A percentile compares a stretch with the other conserved stretches of the same genome.
phyloP scores from a whole-genome alignment of 345 rosid species.

The Heritiera littoralis region DNA sequence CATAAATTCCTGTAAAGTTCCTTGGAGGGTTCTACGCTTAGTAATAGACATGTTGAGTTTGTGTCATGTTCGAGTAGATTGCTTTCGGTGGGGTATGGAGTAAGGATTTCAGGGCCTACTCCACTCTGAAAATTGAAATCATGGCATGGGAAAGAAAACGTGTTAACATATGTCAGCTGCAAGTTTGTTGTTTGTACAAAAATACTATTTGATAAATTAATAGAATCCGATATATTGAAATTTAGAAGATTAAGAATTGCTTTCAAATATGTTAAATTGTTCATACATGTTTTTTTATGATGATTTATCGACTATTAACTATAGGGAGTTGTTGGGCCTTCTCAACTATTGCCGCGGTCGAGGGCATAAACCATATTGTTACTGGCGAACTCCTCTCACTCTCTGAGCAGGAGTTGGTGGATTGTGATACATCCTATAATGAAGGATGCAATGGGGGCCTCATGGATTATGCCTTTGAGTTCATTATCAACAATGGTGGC shows the following conservation, averaged over 20 bases:
- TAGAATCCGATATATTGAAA: background rate
- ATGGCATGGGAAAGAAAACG: background rate
- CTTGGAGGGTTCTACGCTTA: background rate
- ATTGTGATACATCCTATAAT: slow-evolving; percentile 74
- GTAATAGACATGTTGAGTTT: background rate
- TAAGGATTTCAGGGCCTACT: background rate
- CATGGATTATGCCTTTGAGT: slow-evolving; percentile 90
- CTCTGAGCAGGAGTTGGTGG: slow-evolving; percentile 94
- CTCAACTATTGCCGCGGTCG: slow-evolving; percentile 84
- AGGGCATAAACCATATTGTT: slow-evolving; percentile 84
- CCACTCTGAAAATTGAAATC: background rate
- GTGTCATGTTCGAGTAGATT: background rate
- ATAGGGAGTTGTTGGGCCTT: slow-evolving; percentile 99
- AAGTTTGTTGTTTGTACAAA: background rate
- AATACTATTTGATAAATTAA: background rate
- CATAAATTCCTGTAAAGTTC: background rate
- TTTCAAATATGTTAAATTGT: background rate
- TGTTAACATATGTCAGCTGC: background rate
- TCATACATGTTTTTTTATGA: background rate
- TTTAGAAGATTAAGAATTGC: background rate
- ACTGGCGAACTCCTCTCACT: slow-evolving; percentile 71
- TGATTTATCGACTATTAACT: slow-evolving; percentile 9
- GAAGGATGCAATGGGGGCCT: slow-evolving; percentile 94
- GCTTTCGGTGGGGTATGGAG: background rate
- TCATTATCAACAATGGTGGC: slow-evolving; percentile 88